phyloP scores from a whole-genome alignment of 2,329 filamentous ascomycete genomes.

The Phoma herbarum region DNA sequence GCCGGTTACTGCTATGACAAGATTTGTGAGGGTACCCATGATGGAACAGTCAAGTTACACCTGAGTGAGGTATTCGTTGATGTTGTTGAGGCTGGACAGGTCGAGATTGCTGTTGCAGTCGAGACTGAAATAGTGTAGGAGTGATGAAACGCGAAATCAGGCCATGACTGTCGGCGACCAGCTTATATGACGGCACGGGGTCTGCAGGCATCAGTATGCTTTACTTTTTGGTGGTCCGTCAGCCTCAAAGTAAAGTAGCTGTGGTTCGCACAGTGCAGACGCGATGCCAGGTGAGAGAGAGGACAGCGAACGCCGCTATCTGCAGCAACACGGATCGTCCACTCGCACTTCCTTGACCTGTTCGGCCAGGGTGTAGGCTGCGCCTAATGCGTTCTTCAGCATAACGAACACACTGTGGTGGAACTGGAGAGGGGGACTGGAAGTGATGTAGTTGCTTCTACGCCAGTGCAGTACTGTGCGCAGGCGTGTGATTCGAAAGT shows the following conservation, averaged over 20 bases:
- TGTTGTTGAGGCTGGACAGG: not conserved
- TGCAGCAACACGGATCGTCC: too few relatives aligned
- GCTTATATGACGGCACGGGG: not conserved
- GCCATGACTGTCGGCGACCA: not conserved
- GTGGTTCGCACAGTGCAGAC: not conserved
- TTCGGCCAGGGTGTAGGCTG: too few relatives aligned
- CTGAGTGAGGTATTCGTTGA: not conserved
- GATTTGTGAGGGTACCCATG: slow-evolving; percentile 59
- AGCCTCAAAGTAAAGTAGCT: slow-evolving; percentile 23
- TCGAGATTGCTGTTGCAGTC: not conserved
- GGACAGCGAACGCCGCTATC: not conserved
- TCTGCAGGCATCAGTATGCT: not conserved
- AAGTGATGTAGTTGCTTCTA: not conserved
- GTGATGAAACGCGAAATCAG: not conserved
- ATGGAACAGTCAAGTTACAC: not conserved
- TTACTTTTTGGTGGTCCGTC: slow-evolving; percentile 25
- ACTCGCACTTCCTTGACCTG: too few relatives aligned
- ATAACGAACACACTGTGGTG: not conserved
- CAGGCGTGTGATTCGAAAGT: slow-evolving; percentile 1
- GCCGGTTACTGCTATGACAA: slow-evolving; percentile 67
- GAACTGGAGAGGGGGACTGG: not conserved
- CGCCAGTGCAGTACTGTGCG: not conserved
- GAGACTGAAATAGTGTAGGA: not conserved
- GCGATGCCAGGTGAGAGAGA: slow-evolving; percentile 25
- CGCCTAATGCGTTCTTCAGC: too few relatives aligned